Conservation (phyloP, 2,329 filamentous ascomycete genomes). For the Lasiodiplodia sp. region DNA sequence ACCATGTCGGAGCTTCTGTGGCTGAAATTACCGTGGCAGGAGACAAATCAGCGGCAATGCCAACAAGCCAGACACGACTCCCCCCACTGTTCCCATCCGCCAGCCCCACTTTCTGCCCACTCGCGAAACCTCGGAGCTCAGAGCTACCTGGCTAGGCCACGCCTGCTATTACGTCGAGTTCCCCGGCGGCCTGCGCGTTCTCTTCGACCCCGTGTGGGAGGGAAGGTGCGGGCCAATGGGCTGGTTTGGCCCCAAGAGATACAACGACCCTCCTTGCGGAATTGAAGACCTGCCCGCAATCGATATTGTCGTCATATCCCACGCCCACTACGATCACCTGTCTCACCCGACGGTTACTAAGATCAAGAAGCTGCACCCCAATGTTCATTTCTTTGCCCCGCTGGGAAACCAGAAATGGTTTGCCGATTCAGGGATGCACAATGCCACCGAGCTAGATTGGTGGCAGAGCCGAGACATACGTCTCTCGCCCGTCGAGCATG, state of each 20-base stretch:
- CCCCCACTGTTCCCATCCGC: constrained; percentile 70
- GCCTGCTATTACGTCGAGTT: constrained; percentile 95
- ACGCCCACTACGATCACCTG: constrained; percentile 93
- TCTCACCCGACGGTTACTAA: constrained; percentile 77
- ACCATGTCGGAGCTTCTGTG: not conserved
- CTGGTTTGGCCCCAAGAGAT: constrained; percentile 76
- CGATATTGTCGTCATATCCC: constrained; percentile 79
- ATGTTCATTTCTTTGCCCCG: constrained; percentile 87
- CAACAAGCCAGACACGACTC: constrained; percentile 67
- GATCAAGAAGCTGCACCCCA: constrained; percentile 73
- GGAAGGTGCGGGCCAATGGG: constrained; percentile 81
- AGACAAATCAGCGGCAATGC: constrained; percentile 58
- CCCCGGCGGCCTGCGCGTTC: constrained; percentile 80
- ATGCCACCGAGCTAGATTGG: constrained; percentile 92
- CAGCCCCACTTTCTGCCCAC: constrained; percentile 71
- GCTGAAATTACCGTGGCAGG: constrained; percentile 37
- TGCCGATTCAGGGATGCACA: constrained; percentile 69
- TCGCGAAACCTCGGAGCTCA: constrained; percentile 67
- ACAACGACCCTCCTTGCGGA: constrained; percentile 77
- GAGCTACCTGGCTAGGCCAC: constrained; percentile 94
- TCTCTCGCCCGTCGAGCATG: constrained; percentile 31
- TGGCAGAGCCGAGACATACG: constrained; percentile 74
- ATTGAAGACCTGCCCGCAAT: constrained; percentile 79
- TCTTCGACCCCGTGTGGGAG: constrained; percentile 95
- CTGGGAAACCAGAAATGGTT: constrained; percentile 88